A percentile compares a stretch with the other conserved stretches of the same genome.
phyloP scores from a whole-genome alignment of 305 asterid genomes.

The Euphrasia arctica region DNA sequence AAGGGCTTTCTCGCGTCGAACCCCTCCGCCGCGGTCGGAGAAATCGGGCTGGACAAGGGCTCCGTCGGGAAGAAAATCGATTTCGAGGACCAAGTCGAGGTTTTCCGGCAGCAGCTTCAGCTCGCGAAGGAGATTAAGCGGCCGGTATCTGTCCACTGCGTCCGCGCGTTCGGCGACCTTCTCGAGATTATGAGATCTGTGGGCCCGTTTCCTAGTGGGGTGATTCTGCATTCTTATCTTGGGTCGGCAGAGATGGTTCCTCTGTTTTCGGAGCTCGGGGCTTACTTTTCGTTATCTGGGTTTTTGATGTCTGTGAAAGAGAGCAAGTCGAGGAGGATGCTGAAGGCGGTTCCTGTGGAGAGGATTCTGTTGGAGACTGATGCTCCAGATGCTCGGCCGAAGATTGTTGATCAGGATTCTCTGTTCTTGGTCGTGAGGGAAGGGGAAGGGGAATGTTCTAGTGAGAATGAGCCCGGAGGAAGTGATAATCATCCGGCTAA shows the following conservation, averaged over 20 bases:
- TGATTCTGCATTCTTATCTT: slow-evolving; percentile 77
- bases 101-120: slow-evolving; percentile 72
- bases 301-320: slow-evolving; percentile 85
- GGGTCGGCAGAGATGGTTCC: slow-evolving; percentile 98
- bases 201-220: slow-evolving; percentile 85
- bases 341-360: slow-evolving; percentile 65
- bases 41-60: slow-evolving; percentile 93
- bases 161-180: slow-evolving; percentile 81
- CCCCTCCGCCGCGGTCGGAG: slow-evolving; percentile 91
- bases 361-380: slow-evolving; percentile 95
- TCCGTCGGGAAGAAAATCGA: slow-evolving; percentile 61
- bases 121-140: slow-evolving; percentile 72
- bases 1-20: slow-evolving; percentile 54
- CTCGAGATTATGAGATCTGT: slow-evolving; percentile 59
- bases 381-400: slow-evolving; percentile 86
- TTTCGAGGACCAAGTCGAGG: slow-evolving; percentile 62
- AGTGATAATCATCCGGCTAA: slow-evolving; percentile 81
- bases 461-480: slow-evolving; percentile 29
- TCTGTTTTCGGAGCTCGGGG: slow-evolving; percentile 69
- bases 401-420: slow-evolving; percentile 29
- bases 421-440: slow-evolving; percentile 36
- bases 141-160: slow-evolving; percentile 91
- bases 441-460: slow-evolving; percentile 30
- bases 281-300: slow-evolving; percentile 92
- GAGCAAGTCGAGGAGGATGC: slow-evolving; percentile 83